Evolutionary conservation across 2,329 filamentous ascomycete genomes (phyloP).

Genomic region (Colletotrichum tanaceti): DNA sequence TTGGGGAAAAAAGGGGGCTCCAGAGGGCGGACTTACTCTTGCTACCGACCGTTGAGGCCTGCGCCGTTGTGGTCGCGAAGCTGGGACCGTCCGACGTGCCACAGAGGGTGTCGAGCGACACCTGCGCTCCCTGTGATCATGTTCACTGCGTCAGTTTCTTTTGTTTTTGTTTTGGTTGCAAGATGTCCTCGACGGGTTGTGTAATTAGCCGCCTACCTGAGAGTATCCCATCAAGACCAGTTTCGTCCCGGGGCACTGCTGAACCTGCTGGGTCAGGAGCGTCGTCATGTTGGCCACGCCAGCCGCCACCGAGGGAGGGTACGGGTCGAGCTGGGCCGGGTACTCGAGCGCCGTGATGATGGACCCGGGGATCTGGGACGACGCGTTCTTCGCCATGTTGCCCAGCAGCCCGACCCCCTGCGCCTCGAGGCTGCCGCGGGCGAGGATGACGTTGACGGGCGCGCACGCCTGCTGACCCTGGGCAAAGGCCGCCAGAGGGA

Average conservation of each 20-base stretch:
- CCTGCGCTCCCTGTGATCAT: constrained; percentile 52
- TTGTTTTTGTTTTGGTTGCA: too few relatives aligned
- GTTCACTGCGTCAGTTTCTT: neutral
- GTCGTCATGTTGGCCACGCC: constrained; percentile 50
- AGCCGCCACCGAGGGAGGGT: constrained; percentile 50
- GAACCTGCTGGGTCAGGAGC: constrained; percentile 48
- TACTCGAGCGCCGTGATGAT: constrained; percentile 52
- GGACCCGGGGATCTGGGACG: constrained; percentile 50
- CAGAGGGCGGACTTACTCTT: constrained; percentile 46
- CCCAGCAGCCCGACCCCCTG: constrained; percentile 51
- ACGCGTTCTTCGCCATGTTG: constrained; percentile 49
- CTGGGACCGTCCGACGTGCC: constrained; percentile 47
- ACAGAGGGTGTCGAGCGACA: constrained; percentile 54
- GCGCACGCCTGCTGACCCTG: constrained; percentile 23
- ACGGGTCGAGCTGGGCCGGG: constrained; percentile 52
- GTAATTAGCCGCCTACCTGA: constrained; percentile 49
- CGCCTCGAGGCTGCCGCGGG: constrained; percentile 53
- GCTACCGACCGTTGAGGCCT: constrained; percentile 46
- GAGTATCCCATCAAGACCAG: constrained; percentile 57
- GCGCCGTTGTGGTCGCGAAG: constrained; percentile 45
- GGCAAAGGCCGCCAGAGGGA: constrained; percentile 19
- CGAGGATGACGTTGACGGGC: constrained; percentile 53
- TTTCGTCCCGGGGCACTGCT: constrained; percentile 52
- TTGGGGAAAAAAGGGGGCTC: neutral
- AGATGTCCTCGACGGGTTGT: neutral